Base-by-base conservation (phyloP, 352 stramenopile genomes). In the Globisporangium viniferum region DNA sequence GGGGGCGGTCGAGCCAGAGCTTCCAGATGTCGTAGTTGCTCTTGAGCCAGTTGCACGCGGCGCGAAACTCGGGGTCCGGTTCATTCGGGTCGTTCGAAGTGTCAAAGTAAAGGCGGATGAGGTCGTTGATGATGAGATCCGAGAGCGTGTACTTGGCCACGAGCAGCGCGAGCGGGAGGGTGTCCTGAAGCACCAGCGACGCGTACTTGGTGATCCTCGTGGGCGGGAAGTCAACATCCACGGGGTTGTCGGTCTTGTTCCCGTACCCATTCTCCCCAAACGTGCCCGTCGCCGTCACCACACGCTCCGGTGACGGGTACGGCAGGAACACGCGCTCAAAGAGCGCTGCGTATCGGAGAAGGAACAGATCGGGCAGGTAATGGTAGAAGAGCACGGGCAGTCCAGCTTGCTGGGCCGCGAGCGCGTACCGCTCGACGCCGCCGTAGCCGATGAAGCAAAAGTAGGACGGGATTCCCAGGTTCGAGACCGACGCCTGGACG, bases 381-480 rank as follows among this genome's bases (percentile, higher is more conserved):
- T 88, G 73, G 53, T 84, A 87, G 64, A 91, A 91, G 1, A 86
- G 29, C 22, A 89, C 78, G 1, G 72, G 69, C 2, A 27, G 27
- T 0, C 69, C 66, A 7, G 65, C 59, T 5, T 49, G 22, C 46
- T 79, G 75, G 39, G 67, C 69, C 1, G 80, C 71, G 10, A 78
- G 53, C 5, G 72, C 78, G 49, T 81, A 88, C 9, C 70, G 33
- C 18, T 77, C 67, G 10, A 83, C 64, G 10, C 61, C 76, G 8
- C 61, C 69, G 46, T 86, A 85, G 0, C 79, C 79, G 24, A 87
- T 54, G 56, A 89, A 91, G 68, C 80, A 91, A 41, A 91, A 88
- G 71, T 89, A 91, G 0, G 82, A 77, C 3, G 81, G 81, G 10
- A 91, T 76, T 10, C 70, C 64, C 14, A 81, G 48, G 71, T 89